These are phyloP conservation scores for Anisodus acutangulus DNA, from an alignment of 257 asterid species.

Conservation along the genomic window DNA sequence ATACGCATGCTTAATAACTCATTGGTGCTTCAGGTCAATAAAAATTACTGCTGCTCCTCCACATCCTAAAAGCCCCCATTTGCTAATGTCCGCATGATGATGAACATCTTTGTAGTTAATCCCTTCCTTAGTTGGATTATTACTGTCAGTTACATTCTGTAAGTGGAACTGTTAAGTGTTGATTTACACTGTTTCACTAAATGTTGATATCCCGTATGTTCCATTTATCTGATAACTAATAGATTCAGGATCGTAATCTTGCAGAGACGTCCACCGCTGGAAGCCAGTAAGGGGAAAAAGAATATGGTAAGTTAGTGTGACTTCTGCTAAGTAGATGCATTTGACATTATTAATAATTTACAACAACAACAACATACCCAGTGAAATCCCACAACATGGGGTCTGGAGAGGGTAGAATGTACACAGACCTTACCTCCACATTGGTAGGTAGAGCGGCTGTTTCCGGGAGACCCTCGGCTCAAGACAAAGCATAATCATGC, in stretches of 20 bases:
- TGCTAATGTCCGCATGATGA: neutral
- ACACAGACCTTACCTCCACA: too few relatives aligned
- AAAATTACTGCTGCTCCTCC: neutral
- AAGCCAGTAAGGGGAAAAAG: slow-evolving; percentile 53
- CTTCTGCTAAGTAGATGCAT: slow-evolving; percentile 26
- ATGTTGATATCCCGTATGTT: neutral
- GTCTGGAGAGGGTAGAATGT: too few relatives aligned
- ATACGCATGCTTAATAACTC: neutral
- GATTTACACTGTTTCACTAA: neutral
- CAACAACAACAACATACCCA: too few relatives aligned
- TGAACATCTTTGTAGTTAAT: neutral
- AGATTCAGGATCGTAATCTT: neutral
- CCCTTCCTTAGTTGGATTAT: neutral
- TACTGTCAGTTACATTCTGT: neutral
- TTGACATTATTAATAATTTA: neutral
- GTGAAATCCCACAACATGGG: too few relatives aligned
- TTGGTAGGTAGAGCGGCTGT: too few relatives aligned
- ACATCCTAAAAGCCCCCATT: neutral
- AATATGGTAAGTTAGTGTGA: slow-evolving; percentile 63
- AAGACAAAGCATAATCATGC: too few relatives aligned
- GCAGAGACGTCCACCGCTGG: slow-evolving; percentile 62
- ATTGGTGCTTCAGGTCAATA: neutral
- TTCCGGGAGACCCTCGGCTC: too few relatives aligned
- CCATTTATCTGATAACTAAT: neutral
- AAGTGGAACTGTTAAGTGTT: neutral